phyloP scores from a whole-genome alignment of 805 yeast species.

The Yarrowia alimentaria region DNA sequence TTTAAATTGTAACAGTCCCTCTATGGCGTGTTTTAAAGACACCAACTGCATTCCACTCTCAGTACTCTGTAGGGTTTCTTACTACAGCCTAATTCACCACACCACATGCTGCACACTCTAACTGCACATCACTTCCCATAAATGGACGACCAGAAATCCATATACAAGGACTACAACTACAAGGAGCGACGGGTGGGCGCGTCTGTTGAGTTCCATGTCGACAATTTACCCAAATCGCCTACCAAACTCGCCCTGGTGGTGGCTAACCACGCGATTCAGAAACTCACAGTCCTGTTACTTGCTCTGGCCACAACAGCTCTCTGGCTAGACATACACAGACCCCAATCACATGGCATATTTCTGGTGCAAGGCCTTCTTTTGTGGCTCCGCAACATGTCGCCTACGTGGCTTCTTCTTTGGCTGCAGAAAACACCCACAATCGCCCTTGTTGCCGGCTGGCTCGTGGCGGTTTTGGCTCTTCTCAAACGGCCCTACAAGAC shows the following conservation, averaged over 20 bases:
- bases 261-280: not conserved
- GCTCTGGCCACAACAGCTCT: not conserved
- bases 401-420: too few species aligned
- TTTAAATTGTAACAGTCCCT: too few species aligned
- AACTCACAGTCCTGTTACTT: not conserved
- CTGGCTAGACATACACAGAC: constrained; percentile 8
- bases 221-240: constrained; percentile 6
- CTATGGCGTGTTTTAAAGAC: too few species aligned
- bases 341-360: not conserved
- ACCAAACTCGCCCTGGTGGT: too few species aligned
- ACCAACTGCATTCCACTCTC: too few species aligned
- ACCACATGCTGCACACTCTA: constrained; percentile 13
- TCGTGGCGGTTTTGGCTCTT: not conserved
- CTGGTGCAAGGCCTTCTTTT: not conserved
- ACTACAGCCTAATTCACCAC: not conserved
- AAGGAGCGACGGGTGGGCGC: constrained; percentile 22
- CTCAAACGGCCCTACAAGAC: constrained; percentile 10
- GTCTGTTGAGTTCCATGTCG: constrained; percentile 9
- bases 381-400: not conserved
- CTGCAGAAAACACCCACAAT: constrained; percentile 9
- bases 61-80: too few species aligned
- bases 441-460: not conserved
- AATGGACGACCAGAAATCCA: constrained; percentile 9
- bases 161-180: constrained; percentile 15
- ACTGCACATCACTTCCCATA: too few species aligned